Percentiles rank a stretch among this genome's conserved stretches.
Evolutionary conservation across 495 filamentous ascomycete genomes (phyloP).

Genomic region (Chaetomium fimeti): DNA sequence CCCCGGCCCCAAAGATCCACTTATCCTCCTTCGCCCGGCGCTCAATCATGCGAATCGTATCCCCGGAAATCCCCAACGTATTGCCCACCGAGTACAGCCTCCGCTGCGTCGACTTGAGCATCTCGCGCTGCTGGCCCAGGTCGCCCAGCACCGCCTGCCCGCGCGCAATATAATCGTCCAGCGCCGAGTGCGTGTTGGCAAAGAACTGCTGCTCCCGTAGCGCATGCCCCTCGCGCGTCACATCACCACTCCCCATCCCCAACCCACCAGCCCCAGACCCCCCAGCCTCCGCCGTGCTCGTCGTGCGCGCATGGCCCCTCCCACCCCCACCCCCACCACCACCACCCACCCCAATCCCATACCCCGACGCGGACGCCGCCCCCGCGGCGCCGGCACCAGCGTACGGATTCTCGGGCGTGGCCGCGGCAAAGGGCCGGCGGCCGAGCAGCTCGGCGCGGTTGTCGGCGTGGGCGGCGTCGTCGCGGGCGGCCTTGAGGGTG

Average conservation of each 20-base stretch:
- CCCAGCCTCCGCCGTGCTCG: constrained; percentile 29
- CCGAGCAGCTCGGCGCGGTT: constrained; percentile 84
- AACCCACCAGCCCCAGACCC: constrained; percentile 42
- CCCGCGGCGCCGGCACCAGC: constrained; percentile 51
- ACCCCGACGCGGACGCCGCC: constrained; percentile 24
- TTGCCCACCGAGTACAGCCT: constrained; percentile 89
- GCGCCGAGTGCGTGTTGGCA: constrained; percentile 66
- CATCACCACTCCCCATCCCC: constrained; percentile 56
- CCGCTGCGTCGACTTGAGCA: constrained; percentile 90
- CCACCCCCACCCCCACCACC: constrained; percentile 22
- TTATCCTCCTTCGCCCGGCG: constrained; percentile 90
- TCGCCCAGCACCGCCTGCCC: constrained; percentile 88
- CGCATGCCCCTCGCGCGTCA: constrained; percentile 74
- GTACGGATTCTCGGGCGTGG: constrained; percentile 96
- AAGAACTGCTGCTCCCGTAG: constrained; percentile 90
- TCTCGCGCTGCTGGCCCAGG: constrained; percentile 84
- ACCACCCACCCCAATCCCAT: constrained; percentile 30
- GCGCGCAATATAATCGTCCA: constrained; percentile 92
- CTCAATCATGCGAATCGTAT: constrained; percentile 96
- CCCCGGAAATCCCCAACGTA: constrained; percentile 87
- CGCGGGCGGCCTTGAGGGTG: constrained; percentile 67
- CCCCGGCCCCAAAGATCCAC: constrained; percentile 93
- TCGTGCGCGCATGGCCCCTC: constrained; percentile 33
- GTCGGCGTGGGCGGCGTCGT: constrained; percentile 69
- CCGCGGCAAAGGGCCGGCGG: constrained; percentile 78